A percentile compares a stretch with the other conserved stretches of the same genome.
These are phyloP conservation scores for Gonapodya prolifera DNA, from an alignment of 192 early-diverging fungal species.

Conservation along the genomic window DNA sequence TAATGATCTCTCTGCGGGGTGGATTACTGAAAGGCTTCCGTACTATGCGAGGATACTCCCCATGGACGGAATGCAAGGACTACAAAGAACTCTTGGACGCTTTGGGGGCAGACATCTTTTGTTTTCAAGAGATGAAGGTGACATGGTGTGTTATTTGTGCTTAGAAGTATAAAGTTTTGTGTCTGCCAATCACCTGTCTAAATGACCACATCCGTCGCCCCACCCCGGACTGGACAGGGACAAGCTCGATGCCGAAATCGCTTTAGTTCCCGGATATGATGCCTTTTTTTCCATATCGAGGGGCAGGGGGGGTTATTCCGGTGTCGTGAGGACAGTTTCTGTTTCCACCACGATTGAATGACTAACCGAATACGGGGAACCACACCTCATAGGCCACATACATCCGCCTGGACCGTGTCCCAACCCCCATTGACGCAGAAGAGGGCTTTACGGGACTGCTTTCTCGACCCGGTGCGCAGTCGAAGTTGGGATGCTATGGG, in stretches of 20 bases:
- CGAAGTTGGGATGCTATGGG: constrained; percentile 12
- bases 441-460: constrained; percentile 54
- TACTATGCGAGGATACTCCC: constrained; percentile 9
- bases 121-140: constrained; percentile 71
- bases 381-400: constrained; percentile 29
- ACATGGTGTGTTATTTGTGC: neutral
- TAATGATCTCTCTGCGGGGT: neutral
- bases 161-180: too few species aligned
- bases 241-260: constrained; percentile 37
- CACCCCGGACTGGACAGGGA: constrained; percentile 24
- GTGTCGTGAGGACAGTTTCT: neutral
- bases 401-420: constrained; percentile 23
- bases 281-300: constrained; percentile 58
- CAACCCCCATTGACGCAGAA: constrained; percentile 41
- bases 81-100: constrained; percentile 22
- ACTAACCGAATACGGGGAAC: constrained; percentile 16
- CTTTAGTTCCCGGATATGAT: constrained; percentile 52
- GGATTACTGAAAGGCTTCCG: constrained; percentile 7
- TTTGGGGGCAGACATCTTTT: constrained; percentile 43
- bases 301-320: constrained; percentile 14
- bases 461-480: neutral
- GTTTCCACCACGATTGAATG: neutral
- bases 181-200: too few species aligned
- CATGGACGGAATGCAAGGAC: constrained; percentile 3
- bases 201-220: too few species aligned